phyloP scores from a whole-genome alignment of 805 yeast genomes.

The Saturnispora kantuleensis region DNA sequence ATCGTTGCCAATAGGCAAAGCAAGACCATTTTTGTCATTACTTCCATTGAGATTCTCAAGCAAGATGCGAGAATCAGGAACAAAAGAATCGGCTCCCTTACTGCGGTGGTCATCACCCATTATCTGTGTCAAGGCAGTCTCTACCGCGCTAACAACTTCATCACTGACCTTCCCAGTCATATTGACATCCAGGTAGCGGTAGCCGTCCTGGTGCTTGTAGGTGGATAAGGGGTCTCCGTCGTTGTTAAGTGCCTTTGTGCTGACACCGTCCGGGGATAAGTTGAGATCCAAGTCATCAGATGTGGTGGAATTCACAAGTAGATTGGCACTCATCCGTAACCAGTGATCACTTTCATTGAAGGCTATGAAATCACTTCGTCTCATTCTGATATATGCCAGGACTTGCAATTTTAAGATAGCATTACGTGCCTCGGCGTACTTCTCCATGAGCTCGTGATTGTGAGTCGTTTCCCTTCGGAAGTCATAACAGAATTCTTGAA shows the following conservation, averaged over 20 bases:
- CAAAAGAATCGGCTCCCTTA: too few relatives aligned
- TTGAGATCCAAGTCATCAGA: background rate
- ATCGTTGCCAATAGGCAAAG: background rate
- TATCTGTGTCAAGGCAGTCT: slow-evolving; percentile 56
- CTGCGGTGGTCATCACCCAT: slow-evolving; percentile 27
- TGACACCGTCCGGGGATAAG: background rate
- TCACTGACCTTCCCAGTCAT: slow-evolving; percentile 30
- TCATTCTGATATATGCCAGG: slow-evolving; percentile 41
- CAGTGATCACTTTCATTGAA: slow-evolving; percentile 54
- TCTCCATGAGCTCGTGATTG: background rate
- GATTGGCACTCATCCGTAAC: slow-evolving; percentile 41
- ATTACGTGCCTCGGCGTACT: slow-evolving; percentile 38
- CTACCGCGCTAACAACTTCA: slow-evolving; percentile 49
- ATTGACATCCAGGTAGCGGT: slow-evolving; percentile 24
- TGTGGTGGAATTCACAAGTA: slow-evolving; percentile 7
- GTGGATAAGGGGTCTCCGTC: slow-evolving; percentile 26
- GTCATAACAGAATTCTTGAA: slow-evolving; percentile 27
- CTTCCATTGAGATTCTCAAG: background rate
- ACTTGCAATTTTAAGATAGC: slow-evolving; percentile 52
- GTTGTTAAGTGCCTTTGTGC: background rate
- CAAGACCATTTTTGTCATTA: background rate
- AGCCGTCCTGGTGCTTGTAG: slow-evolving; percentile 22
- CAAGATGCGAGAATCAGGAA: too few relatives aligned
- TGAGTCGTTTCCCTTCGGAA: background rate
- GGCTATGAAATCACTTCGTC: slow-evolving; percentile 41